These are phyloP conservation scores for Carallia pectinifolia DNA, from an alignment of 345 rosid species.

Conservation along the genomic window DNA sequence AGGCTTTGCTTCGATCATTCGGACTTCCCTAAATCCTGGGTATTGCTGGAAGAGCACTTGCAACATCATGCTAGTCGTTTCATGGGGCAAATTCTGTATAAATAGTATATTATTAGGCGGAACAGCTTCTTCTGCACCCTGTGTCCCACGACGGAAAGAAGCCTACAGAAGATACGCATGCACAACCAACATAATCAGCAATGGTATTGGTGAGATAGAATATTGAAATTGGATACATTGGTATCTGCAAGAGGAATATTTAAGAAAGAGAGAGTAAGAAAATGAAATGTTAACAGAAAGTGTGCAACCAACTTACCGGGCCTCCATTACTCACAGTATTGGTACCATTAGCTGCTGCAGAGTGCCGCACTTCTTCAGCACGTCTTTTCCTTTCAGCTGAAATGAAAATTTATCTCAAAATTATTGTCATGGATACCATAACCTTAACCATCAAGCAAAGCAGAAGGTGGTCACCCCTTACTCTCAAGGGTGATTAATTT, in stretches of 20 bases:
- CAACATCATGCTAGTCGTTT: constrained; percentile 83
- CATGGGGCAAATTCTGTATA: constrained; percentile 85
- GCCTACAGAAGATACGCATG: constrained; percentile 39
- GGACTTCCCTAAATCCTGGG: constrained; percentile 88
- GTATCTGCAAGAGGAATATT: neutral
- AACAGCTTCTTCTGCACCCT: constrained; percentile 50
- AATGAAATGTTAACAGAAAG: too few species aligned
- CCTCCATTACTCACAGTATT: constrained; percentile 47
- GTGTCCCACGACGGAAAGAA: constrained; percentile 45
- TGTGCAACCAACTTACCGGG: constrained; percentile 47
- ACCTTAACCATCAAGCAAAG: neutral
- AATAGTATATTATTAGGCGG: constrained; percentile 85
- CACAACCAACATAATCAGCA: neutral
- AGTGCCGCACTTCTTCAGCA: constrained; percentile 61
- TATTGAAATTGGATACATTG: neutral
- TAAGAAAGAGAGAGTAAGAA: neutral
- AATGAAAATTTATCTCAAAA: constrained; percentile 14
- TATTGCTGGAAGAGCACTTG: constrained; percentile 72
- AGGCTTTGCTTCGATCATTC: constrained; percentile 91
- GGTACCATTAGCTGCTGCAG: constrained; percentile 58
- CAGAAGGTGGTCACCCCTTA: neutral
- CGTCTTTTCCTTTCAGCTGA: constrained; percentile 82
- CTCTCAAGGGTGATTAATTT: too few species aligned
- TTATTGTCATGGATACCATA: neutral
- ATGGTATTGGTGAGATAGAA: neutral